Conservation (phyloP, 2,329 filamentous ascomycete species). For the Grosmannia clavigera region DNA sequence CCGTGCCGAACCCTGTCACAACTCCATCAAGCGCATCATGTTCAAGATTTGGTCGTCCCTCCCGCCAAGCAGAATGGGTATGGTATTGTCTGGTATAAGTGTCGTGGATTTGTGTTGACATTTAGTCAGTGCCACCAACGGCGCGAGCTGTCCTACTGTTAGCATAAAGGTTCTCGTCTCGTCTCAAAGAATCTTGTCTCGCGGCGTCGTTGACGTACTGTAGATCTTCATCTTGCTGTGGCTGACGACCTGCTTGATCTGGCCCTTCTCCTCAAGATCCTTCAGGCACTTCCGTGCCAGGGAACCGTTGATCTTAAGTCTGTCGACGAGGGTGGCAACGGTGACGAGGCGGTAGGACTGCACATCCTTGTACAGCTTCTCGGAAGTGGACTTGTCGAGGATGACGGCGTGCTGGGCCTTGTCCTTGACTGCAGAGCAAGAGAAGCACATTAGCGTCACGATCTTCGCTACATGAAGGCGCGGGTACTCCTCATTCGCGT, state of each 20-base stretch:
- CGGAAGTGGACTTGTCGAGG: slow-evolving; percentile 93
- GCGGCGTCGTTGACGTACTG: slow-evolving; percentile 42
- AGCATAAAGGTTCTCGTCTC: slow-evolving; percentile 13
- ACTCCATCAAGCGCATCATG: slow-evolving; percentile 8
- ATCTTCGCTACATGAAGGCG: neutral
- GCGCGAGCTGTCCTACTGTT: slow-evolving; percentile 39
- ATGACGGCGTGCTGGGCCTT: slow-evolving; percentile 99
- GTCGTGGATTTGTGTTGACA: slow-evolving; percentile 3
- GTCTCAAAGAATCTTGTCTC: too few species aligned
- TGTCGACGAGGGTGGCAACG: slow-evolving; percentile 95
- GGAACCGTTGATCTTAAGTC: slow-evolving; percentile 99
- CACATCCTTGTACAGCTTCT: slow-evolving; percentile 99
- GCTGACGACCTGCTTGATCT: slow-evolving; percentile 93
- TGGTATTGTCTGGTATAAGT: slow-evolving; percentile 9
- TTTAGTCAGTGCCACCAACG: slow-evolving; percentile 38
- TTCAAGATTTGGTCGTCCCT: slow-evolving; percentile 1
- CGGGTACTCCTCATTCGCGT: neutral
- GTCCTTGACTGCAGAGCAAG: slow-evolving; percentile 67
- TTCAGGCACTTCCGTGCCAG: slow-evolving; percentile 79
- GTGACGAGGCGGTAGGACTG: slow-evolving; percentile 99
- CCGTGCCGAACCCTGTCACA: slow-evolving; percentile 6
- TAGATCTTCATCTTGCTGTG: slow-evolving; percentile 99
- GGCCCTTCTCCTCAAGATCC: slow-evolving; percentile 94
- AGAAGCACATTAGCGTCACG: neutral
- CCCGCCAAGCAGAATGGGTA: neutral